Evolutionary conservation across 1,284 basidiomycete genomes (phyloP).

Genomic region (Mycosarcoma mackinlayi): DNA sequence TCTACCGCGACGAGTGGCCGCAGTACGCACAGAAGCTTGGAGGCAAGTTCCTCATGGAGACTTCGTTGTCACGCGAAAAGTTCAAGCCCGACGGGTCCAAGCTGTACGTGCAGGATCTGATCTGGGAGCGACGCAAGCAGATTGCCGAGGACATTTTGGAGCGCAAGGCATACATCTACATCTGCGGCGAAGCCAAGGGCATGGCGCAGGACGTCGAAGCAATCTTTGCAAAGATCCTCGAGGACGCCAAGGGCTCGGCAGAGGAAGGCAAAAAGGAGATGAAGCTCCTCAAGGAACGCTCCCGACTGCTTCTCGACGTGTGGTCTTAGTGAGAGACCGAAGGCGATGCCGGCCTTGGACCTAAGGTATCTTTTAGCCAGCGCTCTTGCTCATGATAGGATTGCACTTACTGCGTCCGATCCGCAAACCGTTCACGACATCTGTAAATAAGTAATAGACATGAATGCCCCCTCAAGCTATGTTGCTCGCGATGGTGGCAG

Average conservation of each 20-base stretch:
- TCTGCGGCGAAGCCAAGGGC: slow-evolving; percentile 92
- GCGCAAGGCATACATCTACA: slow-evolving; percentile 81
- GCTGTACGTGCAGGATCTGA: slow-evolving; percentile 91
- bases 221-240: slow-evolving; percentile 83
- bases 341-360: too few species aligned
- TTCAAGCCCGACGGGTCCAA: slow-evolving; percentile 85
- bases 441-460: too few species aligned
- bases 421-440: too few species aligned
- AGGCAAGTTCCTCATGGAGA: slow-evolving; percentile 88
- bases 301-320: slow-evolving; percentile 45
- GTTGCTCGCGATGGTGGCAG: too few species aligned
- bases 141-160: slow-evolving; percentile 89
- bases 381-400: too few species aligned
- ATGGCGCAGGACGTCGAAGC: slow-evolving; percentile 97
- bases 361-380: too few species aligned
- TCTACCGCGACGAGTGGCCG: slow-evolving; percentile 96
- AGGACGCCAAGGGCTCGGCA: slow-evolving; percentile 88
- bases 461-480: too few species aligned
- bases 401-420: too few species aligned
- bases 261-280: slow-evolving; percentile 70
- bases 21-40: slow-evolving; percentile 84
- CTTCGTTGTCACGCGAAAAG: slow-evolving; percentile 85
- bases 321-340: slow-evolving; percentile 22
- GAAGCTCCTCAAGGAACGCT: slow-evolving; percentile 56
- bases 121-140: slow-evolving; percentile 69